phyloP scores from a whole-genome alignment of 352 stramenopile species.

The Pythium insidiosum region DNA sequence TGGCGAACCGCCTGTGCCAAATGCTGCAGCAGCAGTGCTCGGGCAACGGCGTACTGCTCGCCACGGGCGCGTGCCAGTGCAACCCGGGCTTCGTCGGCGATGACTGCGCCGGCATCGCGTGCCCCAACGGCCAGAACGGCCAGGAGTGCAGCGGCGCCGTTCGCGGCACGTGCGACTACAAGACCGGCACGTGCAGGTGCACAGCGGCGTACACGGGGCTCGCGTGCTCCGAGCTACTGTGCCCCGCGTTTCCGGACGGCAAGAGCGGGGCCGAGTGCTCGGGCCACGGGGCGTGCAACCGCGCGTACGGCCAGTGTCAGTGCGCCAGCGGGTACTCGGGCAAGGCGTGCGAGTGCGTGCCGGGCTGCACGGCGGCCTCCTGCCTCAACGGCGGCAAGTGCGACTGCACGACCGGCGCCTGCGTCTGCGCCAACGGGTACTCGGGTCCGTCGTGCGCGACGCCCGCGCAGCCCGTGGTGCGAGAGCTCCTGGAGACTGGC shows the following conservation, averaged over 20 bases:
- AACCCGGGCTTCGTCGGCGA: constrained; percentile 37
- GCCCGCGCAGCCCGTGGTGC: constrained; percentile 11
- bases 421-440: constrained; percentile 33
- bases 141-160: constrained; percentile 28
- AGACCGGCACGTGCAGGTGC: constrained; percentile 37
- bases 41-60: constrained; percentile 39
- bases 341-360: constrained; percentile 61
- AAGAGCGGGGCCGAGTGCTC: constrained; percentile 58
- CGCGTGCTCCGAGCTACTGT: constrained; percentile 50
- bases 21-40: constrained; percentile 66
- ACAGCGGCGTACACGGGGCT: constrained; percentile 39
- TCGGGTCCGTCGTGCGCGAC: constrained; percentile 30
- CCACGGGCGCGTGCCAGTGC: constrained; percentile 43
- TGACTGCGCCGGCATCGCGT: constrained; percentile 46
- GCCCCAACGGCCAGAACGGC: constrained; percentile 20
- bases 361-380: constrained; percentile 35
- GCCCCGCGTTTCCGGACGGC: constrained; percentile 17
- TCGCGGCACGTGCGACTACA: constrained; percentile 40
- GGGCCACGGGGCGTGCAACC: constrained; percentile 50
- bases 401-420: constrained; percentile 57
- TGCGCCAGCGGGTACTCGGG: constrained; percentile 49
- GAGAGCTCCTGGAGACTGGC: constrained; percentile 18
- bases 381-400: constrained; percentile 38
- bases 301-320: constrained; percentile 30
- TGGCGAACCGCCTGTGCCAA: constrained; percentile 42